phyloP scores from a whole-genome alignment of 768 basidiomycete genomes.

The Macrolepiota fuliginosa region DNA sequence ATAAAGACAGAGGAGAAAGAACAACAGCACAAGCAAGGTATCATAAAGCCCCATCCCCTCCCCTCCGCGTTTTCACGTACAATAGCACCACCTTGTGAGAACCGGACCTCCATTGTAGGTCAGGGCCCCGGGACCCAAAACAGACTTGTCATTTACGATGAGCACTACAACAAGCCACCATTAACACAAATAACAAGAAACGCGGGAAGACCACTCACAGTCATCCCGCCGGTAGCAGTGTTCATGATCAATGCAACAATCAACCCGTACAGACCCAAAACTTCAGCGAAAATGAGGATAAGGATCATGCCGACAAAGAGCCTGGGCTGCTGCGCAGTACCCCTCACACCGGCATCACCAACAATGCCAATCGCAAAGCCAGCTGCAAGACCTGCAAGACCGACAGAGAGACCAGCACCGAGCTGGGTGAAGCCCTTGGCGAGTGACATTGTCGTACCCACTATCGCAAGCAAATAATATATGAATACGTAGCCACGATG shows the following conservation, averaged over 20 bases:
- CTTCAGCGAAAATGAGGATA: slow-evolving; percentile 97
- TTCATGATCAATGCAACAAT: slow-evolving; percentile 98
- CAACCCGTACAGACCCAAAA: slow-evolving; percentile 89
- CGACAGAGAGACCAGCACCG: slow-evolving; percentile 90
- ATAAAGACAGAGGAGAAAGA: slow-evolving; percentile 5
- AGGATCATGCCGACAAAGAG: slow-evolving; percentile 97
- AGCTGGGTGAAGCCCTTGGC: slow-evolving; percentile 93
- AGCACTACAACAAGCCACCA: slow-evolving; percentile 4
- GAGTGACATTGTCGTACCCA: slow-evolving; percentile 77
- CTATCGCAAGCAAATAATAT: slow-evolving; percentile 34
- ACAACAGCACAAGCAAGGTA: slow-evolving; percentile 7
- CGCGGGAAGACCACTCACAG: slow-evolving; percentile 17
- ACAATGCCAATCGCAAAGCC: slow-evolving; percentile 99
- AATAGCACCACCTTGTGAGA: not conserved
- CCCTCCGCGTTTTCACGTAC: not conserved
- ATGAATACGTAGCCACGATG: not conserved
- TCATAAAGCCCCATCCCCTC: not conserved
- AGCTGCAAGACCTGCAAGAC: slow-evolving; percentile 92
- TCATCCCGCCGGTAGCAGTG: slow-evolving; percentile 54
- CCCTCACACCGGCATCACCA: slow-evolving; percentile 97
- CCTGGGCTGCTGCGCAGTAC: slow-evolving; percentile 94
- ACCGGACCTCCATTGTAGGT: not conserved
- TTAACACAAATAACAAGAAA: not conserved
- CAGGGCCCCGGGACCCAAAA: not conserved
- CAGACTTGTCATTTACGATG: not conserved